Evolutionary conservation across 495 filamentous ascomycete genomes (phyloP).

Genomic region (Trypethelium eluteriae): DNA sequence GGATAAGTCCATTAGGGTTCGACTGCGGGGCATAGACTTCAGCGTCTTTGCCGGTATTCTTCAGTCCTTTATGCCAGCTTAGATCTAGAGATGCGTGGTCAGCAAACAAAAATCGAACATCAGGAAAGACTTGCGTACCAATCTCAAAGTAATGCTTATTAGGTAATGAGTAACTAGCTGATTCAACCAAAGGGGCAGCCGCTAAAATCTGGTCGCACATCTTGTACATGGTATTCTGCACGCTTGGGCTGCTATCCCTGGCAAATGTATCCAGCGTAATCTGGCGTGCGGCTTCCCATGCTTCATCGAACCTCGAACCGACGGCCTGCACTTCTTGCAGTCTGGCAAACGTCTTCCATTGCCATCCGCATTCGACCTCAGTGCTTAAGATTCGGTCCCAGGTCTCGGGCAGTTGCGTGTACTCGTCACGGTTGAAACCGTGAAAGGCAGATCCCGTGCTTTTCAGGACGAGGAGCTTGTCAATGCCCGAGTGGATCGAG

Average conservation of each 20-base stretch:
- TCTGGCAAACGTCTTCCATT: conserved; percentile 62
- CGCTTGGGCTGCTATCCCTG: conserved; percentile 81
- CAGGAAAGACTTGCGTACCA: conserved; percentile 49
- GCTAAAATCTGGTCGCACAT: conserved; percentile 87
- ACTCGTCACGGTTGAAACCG: conserved; percentile 87
- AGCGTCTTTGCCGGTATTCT: conserved; percentile 95
- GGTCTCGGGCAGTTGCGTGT: conserved; percentile 79
- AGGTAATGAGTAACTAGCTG: conserved; percentile 75
- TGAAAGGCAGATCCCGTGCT: conserved; percentile 96
- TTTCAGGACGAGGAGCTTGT: conserved; percentile 82
- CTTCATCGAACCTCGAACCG: conserved; percentile 62
- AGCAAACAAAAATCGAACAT: conserved; percentile 19
- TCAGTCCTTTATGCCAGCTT: conserved; percentile 91
- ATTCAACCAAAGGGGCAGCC: conserved; percentile 59
- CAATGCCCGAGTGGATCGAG: conserved; percentile 51
- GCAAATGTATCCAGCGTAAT: conserved; percentile 91
- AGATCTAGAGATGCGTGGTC: conserved; percentile 53
- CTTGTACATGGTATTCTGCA: conserved; percentile 98
- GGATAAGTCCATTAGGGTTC: conserved; percentile 89
- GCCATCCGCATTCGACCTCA: conserved; percentile 78
- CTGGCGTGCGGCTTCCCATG: conserved; percentile 63
- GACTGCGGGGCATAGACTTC: conserved; percentile 94
- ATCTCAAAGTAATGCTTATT: conserved; percentile 99
- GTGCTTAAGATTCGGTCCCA: conserved; percentile 94
- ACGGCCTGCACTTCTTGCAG: conserved; percentile 61